Evolutionary conservation across 2,329 filamentous ascomycete species (phyloP).

Genomic region (Neopestalotiopsis clavispora): DNA sequence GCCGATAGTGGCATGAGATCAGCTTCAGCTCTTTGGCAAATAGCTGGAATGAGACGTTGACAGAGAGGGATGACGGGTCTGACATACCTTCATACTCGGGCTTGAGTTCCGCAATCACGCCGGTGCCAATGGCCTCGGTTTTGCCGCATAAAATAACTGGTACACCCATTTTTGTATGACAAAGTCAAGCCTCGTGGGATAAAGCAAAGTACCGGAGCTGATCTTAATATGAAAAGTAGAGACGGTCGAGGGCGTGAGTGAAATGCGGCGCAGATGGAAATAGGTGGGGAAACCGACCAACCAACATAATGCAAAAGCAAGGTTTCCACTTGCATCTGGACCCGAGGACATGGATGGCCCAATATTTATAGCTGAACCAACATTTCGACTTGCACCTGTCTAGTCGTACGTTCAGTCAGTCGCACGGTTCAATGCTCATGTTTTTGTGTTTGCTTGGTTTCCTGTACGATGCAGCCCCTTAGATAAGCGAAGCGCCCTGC

Average conservation of each 20-base stretch:
- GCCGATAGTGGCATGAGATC: background rate
- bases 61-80: too few relatives aligned
- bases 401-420: too few relatives aligned
- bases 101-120: slow-evolving; percentile 27
- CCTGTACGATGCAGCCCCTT: too few relatives aligned
- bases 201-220: background rate
- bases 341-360: background rate
- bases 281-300: background rate
- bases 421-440: too few relatives aligned
- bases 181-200: background rate
- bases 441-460: too few relatives aligned
- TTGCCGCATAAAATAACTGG: slow-evolving; percentile 30
- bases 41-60: too few relatives aligned
- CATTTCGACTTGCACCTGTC: too few relatives aligned
- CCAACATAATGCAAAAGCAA: background rate
- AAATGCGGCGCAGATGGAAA: background rate
- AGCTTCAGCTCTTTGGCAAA: background rate
- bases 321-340: background rate
- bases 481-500: too few relatives aligned
- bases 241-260: background rate
- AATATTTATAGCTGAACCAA: too few relatives aligned
- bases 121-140: slow-evolving; percentile 25
- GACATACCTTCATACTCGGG: slow-evolving; percentile 30
- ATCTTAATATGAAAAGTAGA: background rate
- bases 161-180: slow-evolving; percentile 18